Evolutionary conservation across 768 basidiomycete species (phyloP), one percentile per base, ranked within the genome.

Genomic region (Galerina sulciceps): DNA sequence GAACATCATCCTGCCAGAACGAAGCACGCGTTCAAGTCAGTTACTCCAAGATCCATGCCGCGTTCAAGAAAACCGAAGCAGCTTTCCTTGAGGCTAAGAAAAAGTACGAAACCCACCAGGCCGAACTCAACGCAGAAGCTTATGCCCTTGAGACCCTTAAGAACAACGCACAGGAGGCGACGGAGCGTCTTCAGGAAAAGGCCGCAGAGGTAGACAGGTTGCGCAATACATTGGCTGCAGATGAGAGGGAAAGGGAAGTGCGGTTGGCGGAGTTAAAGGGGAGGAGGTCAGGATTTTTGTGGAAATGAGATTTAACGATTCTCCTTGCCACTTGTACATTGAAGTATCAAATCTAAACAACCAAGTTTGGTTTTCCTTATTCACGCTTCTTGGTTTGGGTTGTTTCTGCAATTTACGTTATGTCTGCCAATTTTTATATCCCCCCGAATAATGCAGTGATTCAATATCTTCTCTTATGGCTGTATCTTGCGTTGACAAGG

Each of bases 151-250:
- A 85, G 22, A 75, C 75, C 1, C 74, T 82, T 17, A 79, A 81
- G 43, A 76, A 80, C 22, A 84, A 82, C 6, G 85, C 87, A 2
- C 77, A 69, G 52, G 81, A 86, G 51, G 79, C 83, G 20, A 90
- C 88, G 1, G 78, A 83, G 50, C 82, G 81, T 63, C 75, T 93
- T 53, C 81, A 85, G 50, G 86, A 86, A 54, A 93, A 92, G 77
- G 81, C 82, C n/a, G 79, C 83, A 53, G 89, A 93, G 65, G 81
- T 94, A 1, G 89, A 93, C 63, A 79, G 80, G 60, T 69, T 93
- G 51, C 76, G 90, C 31, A 75, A 78, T 17, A 79, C 85, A 64
- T 87, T 88, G 67, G 83, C 82, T 36, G 85, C 85, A 8, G 91
- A 93, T 63, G 91, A 92, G 76, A 79, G 83, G 54, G 88, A 89